Percentiles rank a stretch among this genome's conserved stretches.
These are phyloP conservation scores for Tanacetum coccineum DNA, from an alignment of 129 eudicot species.

Conservation along the genomic window DNA sequence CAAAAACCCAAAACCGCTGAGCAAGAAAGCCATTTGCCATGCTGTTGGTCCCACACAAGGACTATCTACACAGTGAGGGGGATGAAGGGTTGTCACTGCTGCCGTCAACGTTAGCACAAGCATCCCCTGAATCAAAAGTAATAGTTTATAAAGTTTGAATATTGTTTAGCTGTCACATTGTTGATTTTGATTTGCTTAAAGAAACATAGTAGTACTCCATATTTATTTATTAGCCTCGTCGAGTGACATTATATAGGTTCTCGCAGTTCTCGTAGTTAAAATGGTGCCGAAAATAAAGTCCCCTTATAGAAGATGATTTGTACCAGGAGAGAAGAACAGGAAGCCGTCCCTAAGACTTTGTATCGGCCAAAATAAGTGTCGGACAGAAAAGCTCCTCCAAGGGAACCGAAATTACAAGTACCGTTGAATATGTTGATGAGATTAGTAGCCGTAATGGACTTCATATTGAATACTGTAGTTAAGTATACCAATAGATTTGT, in stretches of 20 bases:
- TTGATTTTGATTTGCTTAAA: too few species aligned
- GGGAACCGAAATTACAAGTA: conserved; percentile 44
- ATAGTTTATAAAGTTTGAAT: not conserved
- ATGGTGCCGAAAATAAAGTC: too few species aligned
- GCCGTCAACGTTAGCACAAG: conserved; percentile 51
- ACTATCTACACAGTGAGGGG: conserved; percentile 36
- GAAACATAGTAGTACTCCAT: too few species aligned
- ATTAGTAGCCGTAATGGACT: conserved; percentile 36
- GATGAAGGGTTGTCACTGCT: conserved; percentile 40
- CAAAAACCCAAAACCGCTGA: conserved; percentile 33
- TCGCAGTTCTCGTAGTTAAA: too few species aligned
- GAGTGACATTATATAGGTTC: too few species aligned
- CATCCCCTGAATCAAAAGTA: conserved; percentile 37
- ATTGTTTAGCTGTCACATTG: too few species aligned
- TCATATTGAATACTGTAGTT: conserved; percentile 43
- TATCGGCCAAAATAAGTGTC: conserved; percentile 55
- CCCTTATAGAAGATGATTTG: not conserved
- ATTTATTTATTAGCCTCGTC: too few species aligned
- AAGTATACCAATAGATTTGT: conserved; percentile 44
- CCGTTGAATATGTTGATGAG: conserved; percentile 37
- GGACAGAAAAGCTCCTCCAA: conserved; percentile 40
- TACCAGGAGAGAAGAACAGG: conserved; percentile 43
- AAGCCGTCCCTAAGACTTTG: conserved; percentile 42
- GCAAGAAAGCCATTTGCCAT: conserved; percentile 43
- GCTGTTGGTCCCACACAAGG: conserved; percentile 40